Conservation (phyloP, 1,139 yeast genomes). For the Blastobotrys malaysiensis region DNA sequence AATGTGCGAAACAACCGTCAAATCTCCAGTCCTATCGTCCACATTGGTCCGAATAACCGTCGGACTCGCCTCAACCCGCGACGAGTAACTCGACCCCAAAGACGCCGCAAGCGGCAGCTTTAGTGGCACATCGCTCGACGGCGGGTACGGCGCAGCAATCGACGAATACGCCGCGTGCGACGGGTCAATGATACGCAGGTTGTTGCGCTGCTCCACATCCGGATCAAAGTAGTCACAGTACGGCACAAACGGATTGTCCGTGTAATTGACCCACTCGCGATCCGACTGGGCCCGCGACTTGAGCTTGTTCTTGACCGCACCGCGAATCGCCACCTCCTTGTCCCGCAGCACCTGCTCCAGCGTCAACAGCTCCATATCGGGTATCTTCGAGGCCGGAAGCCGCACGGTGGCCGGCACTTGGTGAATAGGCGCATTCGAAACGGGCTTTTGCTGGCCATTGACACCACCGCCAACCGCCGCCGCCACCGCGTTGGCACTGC, state of each 20-base stretch:
- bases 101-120: conserved; percentile 28
- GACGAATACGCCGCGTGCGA: conserved; percentile 77
- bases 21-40: conserved; percentile 17
- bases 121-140: conserved; percentile 41
- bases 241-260: conserved; percentile 92
- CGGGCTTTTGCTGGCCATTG: conserved; percentile 23
- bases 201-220: conserved; percentile 23
- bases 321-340: conserved; percentile 71
- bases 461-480: conserved; percentile 17
- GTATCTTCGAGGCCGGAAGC: conserved; percentile 83
- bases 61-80: conserved; percentile 27
- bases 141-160: conserved; percentile 68
- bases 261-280: conserved; percentile 68
- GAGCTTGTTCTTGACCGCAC: conserved; percentile 78
- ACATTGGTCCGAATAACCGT: conserved; percentile 21
- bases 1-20: conserved; percentile 19
- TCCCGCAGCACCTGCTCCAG: conserved; percentile 70
- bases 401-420: conserved; percentile 74
- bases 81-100: conserved; percentile 27
- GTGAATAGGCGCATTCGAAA: conserved; percentile 18
- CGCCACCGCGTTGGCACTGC: conserved; percentile 16
- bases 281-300: conserved; percentile 69
- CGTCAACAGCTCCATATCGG: conserved; percentile 84
- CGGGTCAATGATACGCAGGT: conserved; percentile 45
- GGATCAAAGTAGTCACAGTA: conserved; percentile 64